These are phyloP conservation scores for Yamadazyma conglobata DNA, from an alignment of 1,139 yeast genomes.

Conservation along the genomic window DNA sequence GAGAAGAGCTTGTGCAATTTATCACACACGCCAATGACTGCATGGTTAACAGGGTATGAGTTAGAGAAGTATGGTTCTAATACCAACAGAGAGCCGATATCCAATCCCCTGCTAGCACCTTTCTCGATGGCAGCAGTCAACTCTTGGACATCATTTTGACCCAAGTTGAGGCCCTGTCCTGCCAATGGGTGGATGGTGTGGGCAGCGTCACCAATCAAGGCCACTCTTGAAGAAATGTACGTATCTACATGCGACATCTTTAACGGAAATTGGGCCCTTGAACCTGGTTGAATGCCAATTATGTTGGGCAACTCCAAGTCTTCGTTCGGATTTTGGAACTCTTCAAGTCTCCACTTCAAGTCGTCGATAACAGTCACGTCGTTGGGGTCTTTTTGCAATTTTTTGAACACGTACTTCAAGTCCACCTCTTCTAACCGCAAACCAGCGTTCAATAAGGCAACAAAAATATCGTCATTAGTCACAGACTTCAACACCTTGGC, in stretches of 20 bases:
- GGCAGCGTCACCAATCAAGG: conserved; percentile 96
- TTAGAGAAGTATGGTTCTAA: conserved; percentile 83
- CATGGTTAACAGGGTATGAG: conserved; percentile 76
- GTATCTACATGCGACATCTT: conserved; percentile 88
- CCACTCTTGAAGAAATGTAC: conserved; percentile 79
- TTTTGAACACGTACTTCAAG: conserved; percentile 35
- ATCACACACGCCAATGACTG: conserved; percentile 83
- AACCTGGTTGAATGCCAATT: conserved; percentile 51
- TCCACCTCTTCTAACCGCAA: conserved; percentile 59
- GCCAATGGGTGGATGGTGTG: conserved; percentile 97
- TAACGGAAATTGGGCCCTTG: conserved; percentile 88
- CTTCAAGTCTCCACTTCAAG: conserved; percentile 63
- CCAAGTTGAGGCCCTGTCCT: conserved; percentile 98
- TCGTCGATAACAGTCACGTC: conserved; percentile 59
- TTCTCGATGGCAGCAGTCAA: conserved; percentile 65
- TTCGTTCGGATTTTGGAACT: conserved; percentile 45
- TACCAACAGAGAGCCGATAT: conserved; percentile 79
- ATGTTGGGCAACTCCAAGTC: conserved; percentile 66
- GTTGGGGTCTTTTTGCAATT: conserved; percentile 30
- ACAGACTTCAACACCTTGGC: conserved; percentile 55
- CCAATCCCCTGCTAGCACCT: conserved; percentile 77
- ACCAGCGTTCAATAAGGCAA: conserved; percentile 78
- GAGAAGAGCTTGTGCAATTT: conserved; percentile 86
- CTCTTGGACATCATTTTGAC: conserved; percentile 86
- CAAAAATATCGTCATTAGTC: conserved; percentile 60